Evolutionary conservation across 2,329 filamentous ascomycete species (phyloP), one percentile per base, ranked within the genome.

Genomic region (Pleurostoma richardsiae): DNA sequence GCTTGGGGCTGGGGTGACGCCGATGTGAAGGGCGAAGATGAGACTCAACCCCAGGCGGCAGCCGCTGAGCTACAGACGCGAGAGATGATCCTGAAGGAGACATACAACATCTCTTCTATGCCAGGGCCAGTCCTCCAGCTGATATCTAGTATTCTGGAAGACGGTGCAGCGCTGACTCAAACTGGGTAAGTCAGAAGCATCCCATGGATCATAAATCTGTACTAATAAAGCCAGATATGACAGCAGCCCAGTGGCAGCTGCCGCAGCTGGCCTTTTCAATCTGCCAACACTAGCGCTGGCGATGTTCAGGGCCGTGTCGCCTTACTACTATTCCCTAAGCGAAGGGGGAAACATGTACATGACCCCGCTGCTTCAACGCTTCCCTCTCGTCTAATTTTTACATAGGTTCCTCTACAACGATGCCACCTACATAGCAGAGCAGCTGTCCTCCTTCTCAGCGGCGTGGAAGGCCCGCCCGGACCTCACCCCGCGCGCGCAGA

Each of bases 1-100:
- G 88, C 89, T 29, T 95, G 90, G 87, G 90, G 87, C 3, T 95
- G 90, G 88, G 87, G 82, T 27, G 90, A 82, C 11, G 74, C 90
- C 36, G 86, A 86, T 30, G 58, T 64, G 53, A n/a, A 65, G 61
- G 48, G 56, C 40, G 55, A 62, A 42, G 52, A 52, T n/a, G 46
- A 53, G 26, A 10, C 42, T 5, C 46, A 52, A 30, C 30, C 11
- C 40, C 53, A 11, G 39, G 52, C 58, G 19, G 45, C 54, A 19
- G 50, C 10, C 30, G 50, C 57, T 39, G 45, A 58, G 30, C 40
- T 56, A 5, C 56, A 65, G 49, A 73, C 73, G 6, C 74, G 82
- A 46, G 86, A 94, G 60, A 70, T 97, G 49, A 86, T 88, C 0
- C 69, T 97, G 40, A 86, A 78, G 51, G 94, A 99, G 67, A 87